These are phyloP conservation scores for Hura crepitans DNA, from an alignment of 441 rosid genomes.

Conservation along the genomic window DNA sequence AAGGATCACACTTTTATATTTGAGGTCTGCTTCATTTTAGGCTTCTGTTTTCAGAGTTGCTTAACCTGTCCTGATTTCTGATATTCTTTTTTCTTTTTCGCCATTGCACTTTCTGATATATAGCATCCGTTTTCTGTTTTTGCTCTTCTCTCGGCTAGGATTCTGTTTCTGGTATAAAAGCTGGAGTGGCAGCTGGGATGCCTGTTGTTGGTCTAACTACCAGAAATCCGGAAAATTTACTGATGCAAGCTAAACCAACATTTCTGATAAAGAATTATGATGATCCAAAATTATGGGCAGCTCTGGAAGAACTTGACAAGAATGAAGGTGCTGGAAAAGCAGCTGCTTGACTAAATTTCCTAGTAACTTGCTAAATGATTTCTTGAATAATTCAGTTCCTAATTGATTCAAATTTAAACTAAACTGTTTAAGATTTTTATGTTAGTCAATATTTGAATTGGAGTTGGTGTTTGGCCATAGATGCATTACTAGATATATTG, in stretches of 20 bases:
- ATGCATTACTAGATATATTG: not conserved
- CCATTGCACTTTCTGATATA: not conserved
- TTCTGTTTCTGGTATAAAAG: slow-evolving; percentile 81
- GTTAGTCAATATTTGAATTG: not conserved
- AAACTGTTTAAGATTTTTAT: not conserved
- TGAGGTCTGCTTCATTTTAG: slow-evolving; percentile 40
- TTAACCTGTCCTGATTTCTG: not conserved
- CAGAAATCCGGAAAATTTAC: slow-evolving; percentile 60
- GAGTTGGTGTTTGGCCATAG: not conserved
- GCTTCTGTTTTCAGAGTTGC: not conserved
- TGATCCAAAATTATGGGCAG: slow-evolving; percentile 72
- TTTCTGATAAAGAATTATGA: slow-evolving; percentile 63
- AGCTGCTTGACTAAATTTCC: slow-evolving; percentile 15
- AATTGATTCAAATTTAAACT: not conserved
- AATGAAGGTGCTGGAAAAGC: slow-evolving; percentile 20
- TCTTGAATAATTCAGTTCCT: slow-evolving; percentile 11
- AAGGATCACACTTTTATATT: slow-evolving; percentile 73
- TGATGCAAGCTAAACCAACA: slow-evolving; percentile 73
- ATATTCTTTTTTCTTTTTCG: not conserved
- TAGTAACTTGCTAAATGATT: not conserved
- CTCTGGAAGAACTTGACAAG: slow-evolving; percentile 62
- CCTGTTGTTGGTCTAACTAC: slow-evolving; percentile 77
- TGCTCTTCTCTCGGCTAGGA: slow-evolving; percentile 40
- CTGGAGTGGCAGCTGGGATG: slow-evolving; percentile 95
- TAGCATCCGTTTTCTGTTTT: not conserved